Base-by-base conservation (phyloP, 495 filamentous ascomycete genomes). In the Jackrogersella minutella region DNA sequence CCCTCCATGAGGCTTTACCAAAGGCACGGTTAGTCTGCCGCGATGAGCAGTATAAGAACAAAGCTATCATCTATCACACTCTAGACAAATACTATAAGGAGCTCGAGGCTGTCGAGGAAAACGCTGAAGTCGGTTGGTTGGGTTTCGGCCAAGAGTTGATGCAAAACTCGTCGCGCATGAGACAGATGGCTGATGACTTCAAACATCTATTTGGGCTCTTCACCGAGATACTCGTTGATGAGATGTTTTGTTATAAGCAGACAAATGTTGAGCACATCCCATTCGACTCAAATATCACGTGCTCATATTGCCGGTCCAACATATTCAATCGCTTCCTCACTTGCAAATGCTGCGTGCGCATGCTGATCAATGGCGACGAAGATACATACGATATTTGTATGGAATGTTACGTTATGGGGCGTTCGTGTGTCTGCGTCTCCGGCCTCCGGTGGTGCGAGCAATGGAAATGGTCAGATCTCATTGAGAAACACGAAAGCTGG, bases 1-100 rank as follows among this genome's bases (percentile, higher is more conserved):
- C 94, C 0, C 76, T 99, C 21, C 82, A 86, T 50, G 94, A 97
- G 78, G 92, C 93, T 0, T 80, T 99, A 2, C 92, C 92, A 1
- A 90, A 92, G 59, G 91, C 94, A 3, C 84, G 93, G 19, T 85
- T 97, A 70, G 93, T 98, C 26, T 97, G 95, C 73, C 92, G 95
- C n/a, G 95, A 99, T 64, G 95, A 99, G 70, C 92, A 97, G 73
- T 99, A 99, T 81, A 99, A 98, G 74, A 97, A 94, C 79, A 97
- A 97, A 71, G 91, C 93, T 14, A 97, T 98, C 60, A 84, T 97
- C 24, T 97, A 90, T 72, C 95, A 87, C 74, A 89, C 92, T 0
- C 81, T 97, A 8, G 79, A 88, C 0, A 90, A 90, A 55, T 97
- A 97, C 63, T 89, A 87, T 31, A 76, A 78, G 2, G 78, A 91